These are phyloP conservation scores for Tolypocladium pustulatum DNA, from an alignment of 2,329 filamentous ascomycete species.

Conservation along the genomic window DNA sequence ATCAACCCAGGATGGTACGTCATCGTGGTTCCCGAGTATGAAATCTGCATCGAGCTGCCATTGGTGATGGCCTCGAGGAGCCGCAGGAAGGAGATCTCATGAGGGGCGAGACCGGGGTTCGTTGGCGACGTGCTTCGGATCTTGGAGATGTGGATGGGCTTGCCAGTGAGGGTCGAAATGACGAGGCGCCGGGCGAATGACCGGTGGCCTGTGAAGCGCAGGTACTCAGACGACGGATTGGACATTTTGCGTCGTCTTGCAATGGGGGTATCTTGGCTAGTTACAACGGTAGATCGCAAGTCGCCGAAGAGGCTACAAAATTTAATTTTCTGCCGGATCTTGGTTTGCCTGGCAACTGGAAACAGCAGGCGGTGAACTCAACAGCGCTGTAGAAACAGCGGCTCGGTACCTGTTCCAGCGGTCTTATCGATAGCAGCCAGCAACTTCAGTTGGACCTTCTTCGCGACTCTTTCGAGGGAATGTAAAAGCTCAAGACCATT, in stretches of 20 bases:
- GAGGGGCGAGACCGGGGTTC: constrained; percentile 76
- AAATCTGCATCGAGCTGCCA: constrained; percentile 89
- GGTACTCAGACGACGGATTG: constrained; percentile 37
- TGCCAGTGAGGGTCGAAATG: constrained; percentile 82
- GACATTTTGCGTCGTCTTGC: constrained; percentile 18
- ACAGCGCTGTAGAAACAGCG: background rate
- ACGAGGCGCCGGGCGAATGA: constrained; percentile 76
- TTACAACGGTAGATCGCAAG: background rate
- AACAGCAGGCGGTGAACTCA: constrained; percentile 19
- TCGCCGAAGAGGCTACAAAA: constrained; percentile 13
- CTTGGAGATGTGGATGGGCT: constrained; percentile 82
- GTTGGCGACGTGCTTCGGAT: constrained; percentile 82
- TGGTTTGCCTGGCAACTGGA: background rate
- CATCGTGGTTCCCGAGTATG: constrained; percentile 87
- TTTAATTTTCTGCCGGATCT: constrained; percentile 25
- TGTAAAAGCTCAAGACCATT: background rate
- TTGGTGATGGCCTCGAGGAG: constrained; percentile 93
- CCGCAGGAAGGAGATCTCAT: constrained; percentile 92
- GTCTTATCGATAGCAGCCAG: constrained; percentile 22
- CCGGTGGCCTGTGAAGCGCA: constrained; percentile 77
- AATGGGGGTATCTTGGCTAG: background rate
- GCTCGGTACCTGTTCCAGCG: background rate
- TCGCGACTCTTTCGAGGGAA: background rate
- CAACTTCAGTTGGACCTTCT: background rate
- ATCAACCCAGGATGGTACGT: constrained; percentile 89